phyloP scores from a whole-genome alignment of 2,329 filamentous ascomycete species.

The Neoarthrinium moseri region DNA sequence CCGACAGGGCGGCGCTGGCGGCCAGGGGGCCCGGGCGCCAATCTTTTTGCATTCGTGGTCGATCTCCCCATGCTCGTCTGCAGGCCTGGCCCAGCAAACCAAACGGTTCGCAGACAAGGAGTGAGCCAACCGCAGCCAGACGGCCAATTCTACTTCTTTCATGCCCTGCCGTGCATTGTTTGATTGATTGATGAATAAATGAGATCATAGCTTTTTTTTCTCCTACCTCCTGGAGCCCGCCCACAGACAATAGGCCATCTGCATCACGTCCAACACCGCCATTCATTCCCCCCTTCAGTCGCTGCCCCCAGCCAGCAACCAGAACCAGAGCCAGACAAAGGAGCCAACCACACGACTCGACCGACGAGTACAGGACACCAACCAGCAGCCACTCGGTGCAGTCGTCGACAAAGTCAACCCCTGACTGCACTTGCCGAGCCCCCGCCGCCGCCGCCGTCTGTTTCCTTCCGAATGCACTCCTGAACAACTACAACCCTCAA shows the following conservation, averaged over 20 bases:
- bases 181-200: not conserved
- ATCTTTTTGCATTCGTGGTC: not conserved
- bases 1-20: no score
- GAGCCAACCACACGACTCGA: not conserved
- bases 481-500: not conserved
- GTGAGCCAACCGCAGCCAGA: not conserved
- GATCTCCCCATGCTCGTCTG: conserved; percentile 1
- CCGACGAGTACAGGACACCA: not conserved
- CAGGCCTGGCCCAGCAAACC: no score
- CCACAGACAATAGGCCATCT: not conserved
- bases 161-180: not conserved
- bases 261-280: not conserved
- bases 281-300: not conserved
- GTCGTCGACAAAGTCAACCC: not conserved
- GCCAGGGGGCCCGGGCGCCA: not conserved
- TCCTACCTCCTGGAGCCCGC: not conserved
- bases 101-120: not conserved
- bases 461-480: not conserved
- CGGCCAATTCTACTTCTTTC: not conserved
- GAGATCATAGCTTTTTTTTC: no score
- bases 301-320: not conserved
- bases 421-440: not conserved
- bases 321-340: no score
- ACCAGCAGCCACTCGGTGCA: not conserved
- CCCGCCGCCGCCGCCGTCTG: not conserved